Conservation (phyloP, 371 early-diverging fungal species). For the Rhizopus delemar region DNA sequence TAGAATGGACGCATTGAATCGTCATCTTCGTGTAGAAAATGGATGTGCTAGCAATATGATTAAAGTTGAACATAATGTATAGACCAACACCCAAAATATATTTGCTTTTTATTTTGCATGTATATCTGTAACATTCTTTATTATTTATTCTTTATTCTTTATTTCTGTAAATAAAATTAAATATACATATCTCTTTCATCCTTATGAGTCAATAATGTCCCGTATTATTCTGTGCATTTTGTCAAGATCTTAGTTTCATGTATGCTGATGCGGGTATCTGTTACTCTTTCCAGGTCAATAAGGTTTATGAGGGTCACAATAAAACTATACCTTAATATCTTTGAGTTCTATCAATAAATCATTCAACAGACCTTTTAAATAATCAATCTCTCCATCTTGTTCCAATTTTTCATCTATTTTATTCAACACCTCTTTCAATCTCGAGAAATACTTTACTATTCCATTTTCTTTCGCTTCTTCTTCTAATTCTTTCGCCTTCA, state of each 20-base stretch:
- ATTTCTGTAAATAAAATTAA: slow-evolving; percentile 2
- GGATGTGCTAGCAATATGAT: slow-evolving; percentile 36
- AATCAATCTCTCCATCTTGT: background rate
- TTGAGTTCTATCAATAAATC: background rate
- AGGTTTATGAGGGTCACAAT: background rate
- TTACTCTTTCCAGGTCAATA: too few relatives aligned
- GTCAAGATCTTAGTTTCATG: background rate
- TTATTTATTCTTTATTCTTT: background rate
- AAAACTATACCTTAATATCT: background rate
- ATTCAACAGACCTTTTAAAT: background rate
- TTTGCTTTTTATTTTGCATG: too few relatives aligned
- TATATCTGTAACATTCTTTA: background rate
- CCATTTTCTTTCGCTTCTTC: background rate
- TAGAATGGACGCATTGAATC: slow-evolving; percentile 67
- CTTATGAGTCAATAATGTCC: background rate
- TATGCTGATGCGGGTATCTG: background rate
- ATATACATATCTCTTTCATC: background rate
- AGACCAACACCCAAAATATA: background rate
- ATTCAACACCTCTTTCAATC: background rate
- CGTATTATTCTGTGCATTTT: background rate
- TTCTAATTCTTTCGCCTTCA: background rate
- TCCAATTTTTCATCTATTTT: background rate
- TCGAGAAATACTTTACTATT: background rate
- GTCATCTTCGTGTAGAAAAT: slow-evolving; percentile 66
- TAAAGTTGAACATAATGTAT: background rate